Conservation (phyloP, 257 asterid species). For the Solanum peruvianum region DNA sequence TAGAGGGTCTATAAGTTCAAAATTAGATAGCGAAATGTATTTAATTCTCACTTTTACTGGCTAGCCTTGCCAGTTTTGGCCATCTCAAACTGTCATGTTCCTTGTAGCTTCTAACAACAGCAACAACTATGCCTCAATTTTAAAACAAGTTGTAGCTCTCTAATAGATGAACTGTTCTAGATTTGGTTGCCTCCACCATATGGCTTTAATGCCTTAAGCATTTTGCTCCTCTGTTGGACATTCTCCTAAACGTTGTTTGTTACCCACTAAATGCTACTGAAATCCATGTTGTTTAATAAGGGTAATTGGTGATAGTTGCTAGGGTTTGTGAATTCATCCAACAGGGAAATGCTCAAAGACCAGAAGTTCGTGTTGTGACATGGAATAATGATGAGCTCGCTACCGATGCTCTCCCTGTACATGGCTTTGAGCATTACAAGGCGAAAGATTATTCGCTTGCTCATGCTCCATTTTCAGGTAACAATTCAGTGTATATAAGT, state of each 20-base stretch:
- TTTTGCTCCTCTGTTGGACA: not conserved
- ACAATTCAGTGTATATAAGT: constrained; percentile 6
- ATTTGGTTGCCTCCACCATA: not conserved
- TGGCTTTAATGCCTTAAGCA: not conserved
- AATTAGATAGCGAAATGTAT: not conserved
- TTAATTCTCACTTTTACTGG: not conserved
- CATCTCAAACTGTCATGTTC: not conserved
- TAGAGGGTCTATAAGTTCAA: not conserved
- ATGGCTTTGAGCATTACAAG: constrained; percentile 95
- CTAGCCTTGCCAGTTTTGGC: not conserved
- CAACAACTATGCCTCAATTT: not conserved
- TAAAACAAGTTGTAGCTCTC: not conserved
- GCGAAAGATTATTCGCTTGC: constrained; percentile 96
- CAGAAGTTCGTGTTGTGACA: constrained; percentile 93
- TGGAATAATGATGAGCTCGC: constrained; percentile 91
- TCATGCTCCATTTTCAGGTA: constrained; percentile 97
- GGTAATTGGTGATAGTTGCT: constrained; percentile 1
- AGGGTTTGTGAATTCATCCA: constrained; percentile 10
- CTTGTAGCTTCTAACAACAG: not conserved
- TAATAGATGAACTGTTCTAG: not conserved
- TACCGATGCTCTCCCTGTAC: constrained; percentile 94
- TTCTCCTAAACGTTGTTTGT: not conserved
- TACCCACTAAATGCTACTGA: not conserved
- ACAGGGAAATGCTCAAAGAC: constrained; percentile 98
- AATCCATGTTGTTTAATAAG: not conserved